Base-by-base conservation (phyloP, 2,329 filamentous ascomycete species). In the Stromatinia cepivora region DNA sequence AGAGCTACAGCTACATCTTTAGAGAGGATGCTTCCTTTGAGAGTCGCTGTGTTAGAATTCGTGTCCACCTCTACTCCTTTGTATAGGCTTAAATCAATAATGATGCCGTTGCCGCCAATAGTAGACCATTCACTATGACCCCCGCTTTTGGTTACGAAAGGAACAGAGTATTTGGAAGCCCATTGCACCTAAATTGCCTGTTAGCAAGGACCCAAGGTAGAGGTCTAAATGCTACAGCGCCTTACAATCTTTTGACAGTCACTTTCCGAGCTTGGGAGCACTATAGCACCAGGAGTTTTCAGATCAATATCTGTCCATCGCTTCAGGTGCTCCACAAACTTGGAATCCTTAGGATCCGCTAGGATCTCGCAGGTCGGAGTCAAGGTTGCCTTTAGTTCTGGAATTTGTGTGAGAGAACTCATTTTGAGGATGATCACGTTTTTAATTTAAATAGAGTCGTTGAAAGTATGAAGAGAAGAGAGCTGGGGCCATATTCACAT, bases 61-160 rank as follows among this genome's bases (percentile, higher is more conserved):
- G 25, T 31, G 62, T 76, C 71, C 28, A 75, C 69, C n/a, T 66
- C 54, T 61, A 77, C 59, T 6, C 66, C 62, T 25, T 70, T 74
- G 42, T 71, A 72, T 11, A 68, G 54, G 39, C 68, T 70, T 22
- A 77, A 59, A 53, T 78, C 76, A 66, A 78, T 74, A 34, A 77
- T 70, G n/a, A 76, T 69, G 15, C 76, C 75, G 6, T 71, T 54
- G 7, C 70, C 70, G 22, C 70, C 73, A 46, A 76, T 76, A 10
- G 76, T 77, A 20, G 75, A 77, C 71, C 72, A 77, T 48, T 65
- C 61, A 58, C 76, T 77, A 31, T 75, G 73, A 22, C 76, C 76
- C 25, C 75, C 76, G n/a, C 72, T 65, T 54, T 72, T 75, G 5
- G 69, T 42, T 2, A 74, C 73, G 54, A 78, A 77, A 8, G 73